phyloP scores from a whole-genome alignment of 148 eudicot genomes.

The Rhododendron kiyosumense region DNA sequence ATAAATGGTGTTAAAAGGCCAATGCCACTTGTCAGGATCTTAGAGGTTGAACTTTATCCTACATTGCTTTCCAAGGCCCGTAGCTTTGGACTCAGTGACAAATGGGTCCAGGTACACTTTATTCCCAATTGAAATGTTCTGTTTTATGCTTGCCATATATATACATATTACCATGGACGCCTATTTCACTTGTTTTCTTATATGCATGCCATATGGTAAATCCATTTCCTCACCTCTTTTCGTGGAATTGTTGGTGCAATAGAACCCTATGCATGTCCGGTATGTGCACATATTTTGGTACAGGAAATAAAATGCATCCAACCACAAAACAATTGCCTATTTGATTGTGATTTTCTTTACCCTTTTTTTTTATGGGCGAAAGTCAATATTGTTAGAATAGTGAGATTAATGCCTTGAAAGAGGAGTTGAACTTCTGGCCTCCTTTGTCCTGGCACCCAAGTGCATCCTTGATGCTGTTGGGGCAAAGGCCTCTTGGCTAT shows the following conservation, averaged over 20 bases:
- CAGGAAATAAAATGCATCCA: not conserved
- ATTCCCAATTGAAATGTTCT: not conserved
- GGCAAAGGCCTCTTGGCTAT: not conserved
- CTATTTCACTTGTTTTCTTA: not conserved
- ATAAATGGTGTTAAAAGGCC: conserved; percentile 81
- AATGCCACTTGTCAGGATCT: conserved; percentile 82
- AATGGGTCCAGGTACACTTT: conserved; percentile 74
- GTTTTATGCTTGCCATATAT: not conserved
- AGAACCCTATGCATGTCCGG: not conserved
- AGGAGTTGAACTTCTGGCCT: too few relatives aligned
- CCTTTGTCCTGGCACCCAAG: too few relatives aligned
- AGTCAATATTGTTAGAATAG: too few relatives aligned
- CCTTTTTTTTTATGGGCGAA: not conserved
- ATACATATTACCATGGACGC: not conserved
- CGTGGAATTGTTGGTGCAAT: not conserved
- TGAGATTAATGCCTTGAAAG: not conserved
- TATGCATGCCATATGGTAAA: not conserved
- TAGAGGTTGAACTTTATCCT: conserved; percentile 91
- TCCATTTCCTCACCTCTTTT: not conserved
- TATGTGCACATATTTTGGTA: not conserved
- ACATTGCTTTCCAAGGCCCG: conserved; percentile 93
- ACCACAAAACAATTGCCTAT: not conserved
- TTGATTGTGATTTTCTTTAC: not conserved
- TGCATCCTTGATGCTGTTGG: not conserved
- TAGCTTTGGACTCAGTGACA: conserved; percentile 80